Conservation (phyloP, 192 early-diverging fungal species). For the Coemansia javaensis region DNA sequence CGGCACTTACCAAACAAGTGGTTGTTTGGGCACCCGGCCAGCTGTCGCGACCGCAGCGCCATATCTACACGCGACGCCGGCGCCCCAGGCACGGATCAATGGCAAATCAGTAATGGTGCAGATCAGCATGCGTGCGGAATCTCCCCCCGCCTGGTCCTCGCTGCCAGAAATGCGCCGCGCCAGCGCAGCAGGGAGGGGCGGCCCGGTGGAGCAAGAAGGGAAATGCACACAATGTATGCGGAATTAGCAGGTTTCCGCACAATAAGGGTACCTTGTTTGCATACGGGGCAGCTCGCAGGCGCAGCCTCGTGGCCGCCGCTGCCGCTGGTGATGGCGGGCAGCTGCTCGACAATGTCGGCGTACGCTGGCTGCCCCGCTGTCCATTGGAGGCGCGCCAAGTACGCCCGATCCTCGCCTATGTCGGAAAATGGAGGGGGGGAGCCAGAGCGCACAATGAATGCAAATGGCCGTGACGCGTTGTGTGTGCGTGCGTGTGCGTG, state of each 20-base stretch:
- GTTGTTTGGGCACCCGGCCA: conserved; percentile 19
- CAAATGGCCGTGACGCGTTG: too few relatives aligned
- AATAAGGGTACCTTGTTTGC: conserved; percentile 20
- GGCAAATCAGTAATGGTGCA: neutral
- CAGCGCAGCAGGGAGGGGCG: too few relatives aligned
- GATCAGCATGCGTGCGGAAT: neutral
- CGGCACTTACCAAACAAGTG: conserved; percentile 41
- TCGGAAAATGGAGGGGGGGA: neutral
- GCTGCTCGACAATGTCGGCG: conserved; percentile 16
- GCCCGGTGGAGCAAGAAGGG: too few relatives aligned
- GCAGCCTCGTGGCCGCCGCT: neutral
- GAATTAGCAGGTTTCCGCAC: too few relatives aligned
- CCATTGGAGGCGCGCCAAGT: conserved; percentile 36
- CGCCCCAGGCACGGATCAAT: neutral
- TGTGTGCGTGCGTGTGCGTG: too few relatives aligned
- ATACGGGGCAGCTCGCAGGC: conserved; percentile 27
- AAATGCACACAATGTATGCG: too few relatives aligned
- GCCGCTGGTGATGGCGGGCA: conserved; percentile 12
- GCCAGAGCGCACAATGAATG: too few relatives aligned
- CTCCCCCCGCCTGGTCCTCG: too few relatives aligned
- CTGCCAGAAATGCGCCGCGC: too few relatives aligned
- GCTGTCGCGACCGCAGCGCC: conserved; percentile 23
- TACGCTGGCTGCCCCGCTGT: conserved; percentile 27
- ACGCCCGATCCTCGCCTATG: conserved; percentile 33
- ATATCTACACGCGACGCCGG: conserved; percentile 22